Percentiles rank a stretch among this genome's conserved stretches.
These are phyloP conservation scores for Scedosporium aurantiacum DNA, from an alignment of 2,329 filamentous ascomycete genomes.

Conservation along the genomic window DNA sequence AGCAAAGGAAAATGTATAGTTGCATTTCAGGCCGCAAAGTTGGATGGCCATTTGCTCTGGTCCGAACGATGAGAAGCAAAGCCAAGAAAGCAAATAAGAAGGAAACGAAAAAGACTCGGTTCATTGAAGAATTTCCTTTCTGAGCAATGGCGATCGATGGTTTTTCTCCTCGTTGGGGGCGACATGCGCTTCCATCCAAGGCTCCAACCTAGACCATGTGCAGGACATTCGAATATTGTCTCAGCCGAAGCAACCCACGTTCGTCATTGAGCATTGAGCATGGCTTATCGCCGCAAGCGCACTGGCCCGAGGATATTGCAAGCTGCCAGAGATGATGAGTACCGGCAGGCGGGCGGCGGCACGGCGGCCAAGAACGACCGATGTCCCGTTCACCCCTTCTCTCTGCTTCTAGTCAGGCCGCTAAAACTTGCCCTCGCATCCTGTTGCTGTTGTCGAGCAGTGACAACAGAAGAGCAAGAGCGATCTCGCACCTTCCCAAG, in stretches of 20 bases:
- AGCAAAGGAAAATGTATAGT: not conserved
- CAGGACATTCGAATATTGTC: not conserved
- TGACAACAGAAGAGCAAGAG: not conserved
- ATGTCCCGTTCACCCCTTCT: not conserved
- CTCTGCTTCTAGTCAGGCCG: not conserved
- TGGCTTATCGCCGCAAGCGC: not conserved
- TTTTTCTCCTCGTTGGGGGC: not conserved
- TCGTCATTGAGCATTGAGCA: not conserved
- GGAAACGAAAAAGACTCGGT: not conserved
- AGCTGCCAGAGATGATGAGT: not conserved
- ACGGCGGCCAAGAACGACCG: not conserved
- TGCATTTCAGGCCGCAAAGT: conserved; percentile 1
- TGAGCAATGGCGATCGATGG: not conserved
- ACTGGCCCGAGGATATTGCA: not conserved
- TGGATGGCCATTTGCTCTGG: not conserved
- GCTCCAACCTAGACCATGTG: not conserved
- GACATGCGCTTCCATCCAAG: not conserved
- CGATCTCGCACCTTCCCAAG: not conserved
- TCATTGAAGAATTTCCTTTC: not conserved
- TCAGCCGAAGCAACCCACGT: not conserved
- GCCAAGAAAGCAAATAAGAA: not conserved
- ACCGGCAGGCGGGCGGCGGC: not conserved
- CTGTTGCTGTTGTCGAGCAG: not conserved
- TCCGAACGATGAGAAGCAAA: not conserved
- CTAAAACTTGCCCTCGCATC: not conserved